Evolutionary conservation across 768 basidiomycete genomes (phyloP), one percentile per base, ranked within the genome.

Genomic region (Coprinellus aureogranulatus): DNA sequence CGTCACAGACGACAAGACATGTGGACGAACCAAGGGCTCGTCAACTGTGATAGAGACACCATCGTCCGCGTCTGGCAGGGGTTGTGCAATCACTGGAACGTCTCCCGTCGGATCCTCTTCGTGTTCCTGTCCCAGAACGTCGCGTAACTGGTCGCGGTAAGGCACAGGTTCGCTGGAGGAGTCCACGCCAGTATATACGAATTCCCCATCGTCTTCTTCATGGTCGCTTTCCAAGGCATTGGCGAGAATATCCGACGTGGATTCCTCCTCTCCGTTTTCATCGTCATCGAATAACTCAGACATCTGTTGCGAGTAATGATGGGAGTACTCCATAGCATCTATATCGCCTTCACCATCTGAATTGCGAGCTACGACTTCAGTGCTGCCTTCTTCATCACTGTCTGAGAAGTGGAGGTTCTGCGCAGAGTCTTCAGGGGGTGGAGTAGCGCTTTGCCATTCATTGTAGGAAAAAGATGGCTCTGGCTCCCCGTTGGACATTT

Each of bases 181-280:
- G 63, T 94, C 90, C 22, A 84, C 74, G 27, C 90, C 92, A 27
- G 78, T 77, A 65, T 93, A 94, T 27, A 92, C 59, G 62, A 94
- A 94, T 0, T 73, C 84, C 6, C 81, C 82, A 10, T 81, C 84
- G 0, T 77, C 78, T 12, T 71, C 78, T 3, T 81, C 77, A 3
- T 77, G 75, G 18, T 69, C 71, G 4, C 65, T 65, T 14, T 53
- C 58, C 1, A 52, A 34, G 14, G 6, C 48, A 49, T 50, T 40
- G 27, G 62, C 58, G n/a, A 56, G 55, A 9, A 52, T 52, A 39
- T 18, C n/a, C 20, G 50, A 39, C 39, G 57, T 58, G 40, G 55
- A 57, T 42, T 68, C 68, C 11, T 59, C 61, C 20, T 62, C 62
- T 22, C 71, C 75, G 18, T 76, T 73, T 27, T 70, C 79, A 25